Conservation (phyloP, 2,329 filamentous ascomycete species). For the Epichloe gansuensis region DNA sequence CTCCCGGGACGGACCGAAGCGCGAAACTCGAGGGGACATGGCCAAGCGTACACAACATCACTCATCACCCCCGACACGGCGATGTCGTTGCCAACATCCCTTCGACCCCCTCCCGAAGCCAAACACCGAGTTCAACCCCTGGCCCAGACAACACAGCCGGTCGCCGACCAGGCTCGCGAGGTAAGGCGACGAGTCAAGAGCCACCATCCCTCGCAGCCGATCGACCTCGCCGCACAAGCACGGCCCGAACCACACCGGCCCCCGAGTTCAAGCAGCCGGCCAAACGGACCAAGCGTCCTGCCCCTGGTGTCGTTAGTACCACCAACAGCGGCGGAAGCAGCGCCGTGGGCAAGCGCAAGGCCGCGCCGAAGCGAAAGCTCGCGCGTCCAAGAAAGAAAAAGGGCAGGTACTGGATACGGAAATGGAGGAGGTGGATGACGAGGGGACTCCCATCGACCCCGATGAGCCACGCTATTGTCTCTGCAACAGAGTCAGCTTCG, state of each 20-base stretch:
- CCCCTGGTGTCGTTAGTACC: conserved; percentile 57
- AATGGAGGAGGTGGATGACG: conserved; percentile 52
- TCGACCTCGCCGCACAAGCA: conserved; percentile 43
- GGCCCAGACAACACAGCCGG: conserved; percentile 21
- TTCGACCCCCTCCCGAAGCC: conserved; percentile 21
- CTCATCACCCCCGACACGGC: conserved; percentile 10
- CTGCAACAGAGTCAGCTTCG: conserved; percentile 70
- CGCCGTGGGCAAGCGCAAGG: conserved; percentile 61
- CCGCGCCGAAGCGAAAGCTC: conserved; percentile 52
- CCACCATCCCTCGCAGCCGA: conserved; percentile 39
- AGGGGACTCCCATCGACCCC: conserved; percentile 59
- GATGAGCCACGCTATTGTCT: conserved; percentile 66
- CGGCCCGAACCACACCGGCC: conserved; percentile 44
- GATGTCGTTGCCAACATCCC: not conserved
- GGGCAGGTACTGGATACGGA: conserved; percentile 29
- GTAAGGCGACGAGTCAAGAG: conserved; percentile 40
- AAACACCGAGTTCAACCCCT: conserved; percentile 23
- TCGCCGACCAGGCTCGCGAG: conserved; percentile 39
- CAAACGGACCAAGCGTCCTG: conserved; percentile 57
- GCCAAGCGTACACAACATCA: conserved; percentile 30
- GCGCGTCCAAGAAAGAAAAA: conserved; percentile 36
- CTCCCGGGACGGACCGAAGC: conserved; percentile 21
- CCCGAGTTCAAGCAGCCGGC: conserved; percentile 32
- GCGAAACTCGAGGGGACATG: conserved; percentile 34
- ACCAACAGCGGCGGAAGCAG: conserved; percentile 49